A percentile compares a stretch with the other conserved stretches of the same genome.
Evolutionary conservation across 2,329 filamentous ascomycete genomes (phyloP).

Genomic region (Aureobasidium sp.): DNA sequence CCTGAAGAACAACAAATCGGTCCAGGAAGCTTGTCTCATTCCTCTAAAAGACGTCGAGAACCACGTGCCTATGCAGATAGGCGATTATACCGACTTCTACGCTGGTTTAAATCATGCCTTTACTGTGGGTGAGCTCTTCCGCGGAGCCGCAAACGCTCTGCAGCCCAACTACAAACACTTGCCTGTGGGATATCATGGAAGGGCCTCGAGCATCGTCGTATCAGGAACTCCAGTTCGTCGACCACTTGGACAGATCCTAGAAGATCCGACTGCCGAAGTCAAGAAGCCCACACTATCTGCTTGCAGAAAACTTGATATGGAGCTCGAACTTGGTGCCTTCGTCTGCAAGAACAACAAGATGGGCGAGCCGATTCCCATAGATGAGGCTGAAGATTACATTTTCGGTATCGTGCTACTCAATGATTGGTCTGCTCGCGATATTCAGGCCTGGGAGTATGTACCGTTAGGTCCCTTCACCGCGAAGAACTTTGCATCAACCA

Average conservation of each 20-base stretch:
- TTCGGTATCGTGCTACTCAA: slow-evolving; percentile 81
- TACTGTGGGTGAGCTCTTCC: slow-evolving; percentile 65
- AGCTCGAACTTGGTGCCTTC: slow-evolving; percentile 74
- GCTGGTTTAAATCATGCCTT: slow-evolving; percentile 73
- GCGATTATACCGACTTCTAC: slow-evolving; percentile 83
- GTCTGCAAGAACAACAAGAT: slow-evolving; percentile 58
- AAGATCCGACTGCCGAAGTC: slow-evolving; percentile 54
- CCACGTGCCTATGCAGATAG: slow-evolving; percentile 70
- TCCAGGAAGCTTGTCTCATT: slow-evolving; percentile 54
- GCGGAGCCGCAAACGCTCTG: slow-evolving; percentile 63
- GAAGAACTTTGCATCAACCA: slow-evolving; percentile 75
- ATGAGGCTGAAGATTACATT: slow-evolving; percentile 60
- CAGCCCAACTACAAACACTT: slow-evolving; percentile 77
- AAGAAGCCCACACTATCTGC: slow-evolving; percentile 59
- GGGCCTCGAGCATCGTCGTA: slow-evolving; percentile 67
- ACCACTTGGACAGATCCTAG: slow-evolving; percentile 67
- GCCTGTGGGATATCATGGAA: slow-evolving; percentile 75
- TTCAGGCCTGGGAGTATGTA: slow-evolving; percentile 79
- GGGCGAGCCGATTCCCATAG: slow-evolving; percentile 57
- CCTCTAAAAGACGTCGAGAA: slow-evolving; percentile 53
- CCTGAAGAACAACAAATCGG: slow-evolving; percentile 53
- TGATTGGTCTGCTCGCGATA: slow-evolving; percentile 78
- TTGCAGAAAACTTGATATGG: slow-evolving; percentile 64
- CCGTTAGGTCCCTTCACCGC: slow-evolving; percentile 75
- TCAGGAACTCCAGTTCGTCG: slow-evolving; percentile 67